A percentile compares a stretch with the other conserved stretches of the same genome.
Evolutionary conservation across 129 eudicot species (phyloP).

Genomic region (Helianthus annuus): DNA sequence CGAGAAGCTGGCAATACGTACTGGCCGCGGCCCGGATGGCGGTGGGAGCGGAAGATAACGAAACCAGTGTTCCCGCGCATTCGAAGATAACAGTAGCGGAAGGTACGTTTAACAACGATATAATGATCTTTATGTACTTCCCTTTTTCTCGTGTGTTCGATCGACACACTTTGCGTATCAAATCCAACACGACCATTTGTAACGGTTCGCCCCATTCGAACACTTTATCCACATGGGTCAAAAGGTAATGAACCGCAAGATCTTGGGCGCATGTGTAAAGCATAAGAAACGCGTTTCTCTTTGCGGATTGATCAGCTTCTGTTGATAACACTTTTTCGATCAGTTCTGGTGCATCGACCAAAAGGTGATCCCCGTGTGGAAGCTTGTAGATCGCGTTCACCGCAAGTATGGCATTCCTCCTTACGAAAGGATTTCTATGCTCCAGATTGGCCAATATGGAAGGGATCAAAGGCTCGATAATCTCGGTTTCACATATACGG

Average conservation of each 20-base stretch:
- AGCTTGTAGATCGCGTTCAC: slow-evolving; percentile 95
- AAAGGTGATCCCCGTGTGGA: slow-evolving; percentile 90
- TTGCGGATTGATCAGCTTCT: slow-evolving; percentile 90
- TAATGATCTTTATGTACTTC: slow-evolving; percentile 84
- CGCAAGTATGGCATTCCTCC: slow-evolving; percentile 95
- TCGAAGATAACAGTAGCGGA: slow-evolving; percentile 92
- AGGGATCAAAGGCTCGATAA: slow-evolving; percentile 92
- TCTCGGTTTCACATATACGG: slow-evolving; percentile 79
- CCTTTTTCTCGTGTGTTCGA: slow-evolving; percentile 87
- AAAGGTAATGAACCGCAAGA: slow-evolving; percentile 80
- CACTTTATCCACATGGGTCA: slow-evolving; percentile 76
- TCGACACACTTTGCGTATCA: slow-evolving; percentile 89
- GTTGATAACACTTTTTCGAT: slow-evolving; percentile 79
- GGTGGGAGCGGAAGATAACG: slow-evolving; percentile 92
- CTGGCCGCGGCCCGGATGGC: slow-evolving; percentile 93
- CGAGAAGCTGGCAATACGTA: slow-evolving; percentile 91
- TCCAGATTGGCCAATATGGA: slow-evolving; percentile 78
- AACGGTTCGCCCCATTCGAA: slow-evolving; percentile 90
- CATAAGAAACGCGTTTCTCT: slow-evolving; percentile 96
- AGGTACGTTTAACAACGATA: slow-evolving; percentile 78
- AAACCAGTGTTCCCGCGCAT: slow-evolving; percentile 94
- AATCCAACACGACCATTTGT: slow-evolving; percentile 94
- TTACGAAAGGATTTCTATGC: slow-evolving; percentile 80
- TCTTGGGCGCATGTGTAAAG: slow-evolving; percentile 92
- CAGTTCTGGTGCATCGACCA: slow-evolving; percentile 92